Evolutionary conservation across 1,284 basidiomycete genomes (phyloP).

Genomic region (Gomphus bonarii): DNA sequence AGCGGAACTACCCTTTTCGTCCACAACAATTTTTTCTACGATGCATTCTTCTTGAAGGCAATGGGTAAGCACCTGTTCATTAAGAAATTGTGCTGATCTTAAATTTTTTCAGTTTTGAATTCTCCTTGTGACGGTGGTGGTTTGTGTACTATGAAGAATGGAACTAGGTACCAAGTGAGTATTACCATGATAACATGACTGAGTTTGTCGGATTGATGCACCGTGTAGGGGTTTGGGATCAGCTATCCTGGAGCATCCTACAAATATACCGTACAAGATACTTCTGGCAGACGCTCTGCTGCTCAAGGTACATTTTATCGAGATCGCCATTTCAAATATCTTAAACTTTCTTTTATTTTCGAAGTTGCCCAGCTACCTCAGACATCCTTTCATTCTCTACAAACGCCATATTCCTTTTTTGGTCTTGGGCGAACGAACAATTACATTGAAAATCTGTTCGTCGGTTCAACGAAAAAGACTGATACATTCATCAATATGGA

Average conservation of each 20-base stretch:
- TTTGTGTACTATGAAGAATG: constrained; percentile 56
- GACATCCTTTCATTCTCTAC: constrained; percentile 81
- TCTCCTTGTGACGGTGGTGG: constrained; percentile 85
- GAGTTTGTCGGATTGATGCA: background rate
- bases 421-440: constrained; percentile 99
- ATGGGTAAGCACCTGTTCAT: constrained; percentile 46
- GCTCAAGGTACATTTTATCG: constrained; percentile 57
- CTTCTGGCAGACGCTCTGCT: constrained; percentile 81
- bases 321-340: background rate
- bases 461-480: constrained; percentile 69
- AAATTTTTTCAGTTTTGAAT: constrained; percentile 59
- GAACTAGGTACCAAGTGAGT: constrained; percentile 65
- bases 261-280: constrained; percentile 96
- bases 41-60: constrained; percentile 98
- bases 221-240: constrained; percentile 75
- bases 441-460: constrained; percentile 95
- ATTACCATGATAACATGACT: background rate
- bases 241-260: constrained; percentile 92
- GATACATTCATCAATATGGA: constrained; percentile 86
- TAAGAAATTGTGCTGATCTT: constrained; percentile 1
- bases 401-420: constrained; percentile 91
- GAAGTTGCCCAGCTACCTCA: constrained; percentile 88
- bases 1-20: constrained; percentile 69
- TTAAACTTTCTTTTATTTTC: background rate
- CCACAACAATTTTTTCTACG: constrained; percentile 97